Base-by-base conservation (phyloP, 2,329 filamentous ascomycete species). In the Scytalidium lignicola region DNA sequence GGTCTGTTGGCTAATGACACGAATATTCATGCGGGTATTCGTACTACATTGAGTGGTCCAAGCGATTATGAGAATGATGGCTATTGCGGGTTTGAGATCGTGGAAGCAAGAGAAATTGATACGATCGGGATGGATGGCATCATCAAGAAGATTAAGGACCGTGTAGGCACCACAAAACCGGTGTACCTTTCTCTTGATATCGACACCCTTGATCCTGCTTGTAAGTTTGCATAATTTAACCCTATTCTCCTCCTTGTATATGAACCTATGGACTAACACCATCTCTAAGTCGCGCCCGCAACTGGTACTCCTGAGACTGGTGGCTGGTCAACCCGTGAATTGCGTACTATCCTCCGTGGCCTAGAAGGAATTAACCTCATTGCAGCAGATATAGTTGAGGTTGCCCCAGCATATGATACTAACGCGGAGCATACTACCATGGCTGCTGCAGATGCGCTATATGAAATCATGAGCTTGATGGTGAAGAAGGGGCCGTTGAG, bases 131-230 rank as follows among this genome's bases (percentile, higher is more conserved):
- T 78, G 22, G 78, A 81, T 0, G 88, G 88, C 3, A 91, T 95
- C 63, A 86, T 92, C 65, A 80, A 86, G 67, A 84, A 80, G 65
- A 93, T 95, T 62, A 70, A 80, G 41, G 82, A 88, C 3, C 76
- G 88, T 20, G 86, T 95, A 17, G 88, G 87, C 8, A 85, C 83
- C 19, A 75, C 76, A 47, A 83, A 82, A 52, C 88, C 88, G 0
- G 86, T 93, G 0, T 95, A 95, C 63, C 70, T 95, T 26, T 88
- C 82, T 6, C 84, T 95, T 43, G 90, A 96, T 62, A 95, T 95
- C 59, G 90, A 95, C 62, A 90, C 88, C 0, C 74, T 95, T 3
- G 90, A 95, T 64, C 90, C 90, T 7, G 88, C 88, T 4, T 92
- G 78, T 82, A 66, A 66, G 76, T 69, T 9, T 22, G 41, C 15